These are phyloP conservation scores for Phytopythium oedochilum DNA, from an alignment of 352 stramenopile genomes.

Conservation along the genomic window DNA sequence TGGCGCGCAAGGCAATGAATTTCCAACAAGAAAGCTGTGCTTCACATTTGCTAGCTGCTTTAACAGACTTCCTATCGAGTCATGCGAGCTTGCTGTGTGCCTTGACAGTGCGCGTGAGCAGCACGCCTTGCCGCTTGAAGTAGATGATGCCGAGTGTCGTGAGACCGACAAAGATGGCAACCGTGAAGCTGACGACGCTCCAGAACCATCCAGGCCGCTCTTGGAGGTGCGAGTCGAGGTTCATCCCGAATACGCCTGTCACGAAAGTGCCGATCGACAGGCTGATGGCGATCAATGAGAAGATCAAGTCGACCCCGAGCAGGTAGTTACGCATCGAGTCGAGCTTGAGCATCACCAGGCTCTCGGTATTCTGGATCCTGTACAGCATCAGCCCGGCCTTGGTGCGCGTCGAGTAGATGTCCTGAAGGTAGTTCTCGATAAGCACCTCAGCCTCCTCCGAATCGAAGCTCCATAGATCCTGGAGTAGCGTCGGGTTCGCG, in stretches of 20 bases:
- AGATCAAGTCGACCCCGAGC: slow-evolving; percentile 67
- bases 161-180: slow-evolving; percentile 42
- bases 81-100: not conserved
- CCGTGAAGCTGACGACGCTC: slow-evolving; percentile 37
- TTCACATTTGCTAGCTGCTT: too few relatives aligned
- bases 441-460: slow-evolving; percentile 74
- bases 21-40: not conserved
- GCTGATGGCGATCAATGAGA: slow-evolving; percentile 58
- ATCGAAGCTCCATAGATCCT: slow-evolving; percentile 59
- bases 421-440: slow-evolving; percentile 75
- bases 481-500: slow-evolving; percentile 43
- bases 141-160: slow-evolving; percentile 42
- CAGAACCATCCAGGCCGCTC: slow-evolving; percentile 48
- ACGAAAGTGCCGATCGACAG: slow-evolving; percentile 62
- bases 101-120: slow-evolving; percentile 9
- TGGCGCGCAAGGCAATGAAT: not conserved
- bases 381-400: slow-evolving; percentile 66
- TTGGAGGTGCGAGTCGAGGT: slow-evolving; percentile 48
- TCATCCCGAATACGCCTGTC: slow-evolving; percentile 72
- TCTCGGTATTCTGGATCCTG: slow-evolving; percentile 74
- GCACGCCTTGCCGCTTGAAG: slow-evolving; percentile 57
- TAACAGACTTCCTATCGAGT: not conserved
- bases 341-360: slow-evolving; percentile 73
- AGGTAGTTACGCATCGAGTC: slow-evolving; percentile 80
- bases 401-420: slow-evolving; percentile 75